Evolutionary conservation across 1,284 basidiomycete species (phyloP), one percentile per base, ranked within the genome.

Genomic region (Omphalotus olearius): DNA sequence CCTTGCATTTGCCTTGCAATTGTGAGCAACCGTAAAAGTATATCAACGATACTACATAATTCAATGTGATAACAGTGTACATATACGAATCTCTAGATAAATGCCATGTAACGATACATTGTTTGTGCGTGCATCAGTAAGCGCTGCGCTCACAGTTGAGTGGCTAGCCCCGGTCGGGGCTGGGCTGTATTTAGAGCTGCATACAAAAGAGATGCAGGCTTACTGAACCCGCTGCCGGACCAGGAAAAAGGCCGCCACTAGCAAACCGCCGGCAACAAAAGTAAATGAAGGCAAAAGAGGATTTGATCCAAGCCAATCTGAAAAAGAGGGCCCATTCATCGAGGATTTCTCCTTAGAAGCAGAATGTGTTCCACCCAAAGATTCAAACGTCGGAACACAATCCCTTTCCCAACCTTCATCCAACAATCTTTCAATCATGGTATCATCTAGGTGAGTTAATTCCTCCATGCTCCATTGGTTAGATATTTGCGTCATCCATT

Each of bases 401-500:
- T 75, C 66, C 49, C 79, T 74, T 60, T 88, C 82, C 88, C 89
- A 88, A 16, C 88, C 85, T 50, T 82, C 76, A 56, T 85, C 75
- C 53, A 89, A 65, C 46, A 90, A 62, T 55, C 61, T 78, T 56
- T 71, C 70, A 69, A 87, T 85, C 67, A 71, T 74, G 17, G 65
- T 68, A 28, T 87, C 80, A 62, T 88, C 80, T 61, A 93, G 71
- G 50, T 66, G 60, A 9, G 81, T 80, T 43, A 93, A 78, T 53
- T 93, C 86, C 51, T 87, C 86, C 69, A 93, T 74, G 25, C 80
- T 71, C 91, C 94, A 98, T 35, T 74, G 69, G 56, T 93, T 91
- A 69, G 94, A 98, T 4, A 98, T 75, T 50, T 82, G 79, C 25
- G 91, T 84, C 91, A 98, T 98, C 95, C 94, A 98, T 58, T 80